Evolutionary conservation across 306 rosid species (phyloP), one percentile per base, ranked within the genome.

Genomic region (Cucurbita argyrosperma): DNA sequence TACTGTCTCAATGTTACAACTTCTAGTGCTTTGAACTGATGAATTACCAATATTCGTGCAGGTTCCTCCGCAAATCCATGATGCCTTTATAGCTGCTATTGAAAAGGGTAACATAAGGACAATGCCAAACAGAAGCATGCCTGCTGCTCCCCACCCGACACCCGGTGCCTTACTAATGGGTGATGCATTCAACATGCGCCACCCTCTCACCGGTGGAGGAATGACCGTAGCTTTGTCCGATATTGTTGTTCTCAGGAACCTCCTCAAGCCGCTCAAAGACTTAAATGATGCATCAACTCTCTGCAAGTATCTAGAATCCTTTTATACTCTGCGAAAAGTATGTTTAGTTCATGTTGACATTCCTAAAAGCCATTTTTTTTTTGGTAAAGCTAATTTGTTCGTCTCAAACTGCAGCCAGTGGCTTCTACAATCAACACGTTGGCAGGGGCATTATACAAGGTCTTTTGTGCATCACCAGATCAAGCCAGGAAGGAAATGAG

Each of bases 101-200:
- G 89, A 89, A 46, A 86, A 85, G 62, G 94, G 96, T 79, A 85
- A 83, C 78, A 80, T 90, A 53, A 82, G 96, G 85, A 93, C 97
- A 79, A 93, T 93, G 98, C 96, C 98, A 61, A 93, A 90, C 80
- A 84, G 98, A 87, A 89, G 96, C 92, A 90, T 93, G 97, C 97
- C 97, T 15, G 97, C 98, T 6, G 87, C 89, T 81, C 98, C 98
- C 79, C 75, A 82, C 45, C 96, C 97, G 52, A 90, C 98, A 12
- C 97, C 96, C 2, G 98, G 97, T 77, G 98, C 98, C 65, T 83
- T 93, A 74, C 72, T 93, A 56, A 90, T 93, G 98, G 96, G 98
- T 38, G 98, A 90, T 78, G 98, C 98, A 68, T 90, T 93, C 87
- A 93, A 93, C 81, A 93, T 93, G 98, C 98, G 97, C 63, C 98